These are phyloP conservation scores for Sicyos edulis DNA, from an alignment of 306 rosid species.

Conservation along the genomic window DNA sequence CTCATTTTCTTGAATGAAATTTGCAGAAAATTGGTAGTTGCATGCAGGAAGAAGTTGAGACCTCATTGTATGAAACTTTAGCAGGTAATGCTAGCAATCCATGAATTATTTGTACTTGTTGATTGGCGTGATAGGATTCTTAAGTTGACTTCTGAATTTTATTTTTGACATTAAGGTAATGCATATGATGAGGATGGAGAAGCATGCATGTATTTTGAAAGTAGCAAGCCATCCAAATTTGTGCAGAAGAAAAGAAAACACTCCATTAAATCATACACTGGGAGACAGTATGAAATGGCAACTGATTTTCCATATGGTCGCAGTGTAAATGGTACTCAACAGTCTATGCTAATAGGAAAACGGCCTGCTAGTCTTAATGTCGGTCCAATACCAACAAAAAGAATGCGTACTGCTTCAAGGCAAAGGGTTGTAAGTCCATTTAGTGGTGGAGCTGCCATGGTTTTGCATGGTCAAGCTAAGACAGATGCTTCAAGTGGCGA, in stretches of 20 bases:
- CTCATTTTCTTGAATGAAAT: slow-evolving; percentile 24
- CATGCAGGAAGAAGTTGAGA: slow-evolving; percentile 87
- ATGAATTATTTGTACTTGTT: slow-evolving; percentile 21
- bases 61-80: slow-evolving; percentile 59
- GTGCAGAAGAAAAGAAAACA: slow-evolving; percentile 53
- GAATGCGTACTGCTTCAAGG: slow-evolving; percentile 82
- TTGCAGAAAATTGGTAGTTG: slow-evolving; percentile 66
- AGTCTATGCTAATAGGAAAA: slow-evolving; percentile 47
- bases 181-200: slow-evolving; percentile 80
- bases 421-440: slow-evolving; percentile 85
- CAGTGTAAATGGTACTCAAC: slow-evolving; percentile 52
- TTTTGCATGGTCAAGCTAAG: slow-evolving; percentile 57
- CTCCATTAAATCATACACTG: slow-evolving; percentile 39
- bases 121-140: slow-evolving; percentile 26
- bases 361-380: slow-evolving; percentile 71
- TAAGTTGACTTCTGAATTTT: slow-evolving; percentile 21
- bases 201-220: slow-evolving; percentile 56
- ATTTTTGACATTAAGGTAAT: slow-evolving; percentile 48
- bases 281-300: slow-evolving; percentile 54
- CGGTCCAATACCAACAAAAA: slow-evolving; percentile 76
- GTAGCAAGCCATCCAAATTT: slow-evolving; percentile 48
- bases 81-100: slow-evolving; percentile 47
- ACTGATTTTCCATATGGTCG: slow-evolving; percentile 60
- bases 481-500: slow-evolving; percentile 99
- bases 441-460: slow-evolving; percentile 46